These are phyloP conservation scores for Talaromyces liani DNA, from an alignment of 495 filamentous ascomycete species.

Conservation along the genomic window DNA sequence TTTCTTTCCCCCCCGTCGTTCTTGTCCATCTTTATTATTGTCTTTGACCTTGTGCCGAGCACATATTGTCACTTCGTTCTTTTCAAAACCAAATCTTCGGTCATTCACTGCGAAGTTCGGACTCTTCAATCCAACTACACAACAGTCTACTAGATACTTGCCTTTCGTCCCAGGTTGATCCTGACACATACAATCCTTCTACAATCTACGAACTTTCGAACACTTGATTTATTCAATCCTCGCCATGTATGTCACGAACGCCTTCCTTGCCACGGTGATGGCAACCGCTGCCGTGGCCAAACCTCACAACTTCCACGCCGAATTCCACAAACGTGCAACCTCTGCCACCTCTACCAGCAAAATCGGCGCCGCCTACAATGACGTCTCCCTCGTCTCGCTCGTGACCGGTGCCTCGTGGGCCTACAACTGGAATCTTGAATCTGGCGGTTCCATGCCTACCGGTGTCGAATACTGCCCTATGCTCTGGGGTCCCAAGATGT, in stretches of 20 bases:
- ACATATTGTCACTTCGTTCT: neutral
- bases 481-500: slow-evolving; percentile 56
- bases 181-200: neutral
- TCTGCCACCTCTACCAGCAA: slow-evolving; percentile 18
- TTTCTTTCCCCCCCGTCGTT: neutral
- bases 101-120: slow-evolving; percentile 5
- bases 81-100: slow-evolving; percentile 1
- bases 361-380: slow-evolving; percentile 79
- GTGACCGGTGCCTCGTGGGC: slow-evolving; percentile 45
- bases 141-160: neutral
- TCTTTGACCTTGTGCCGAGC: slow-evolving; percentile 3
- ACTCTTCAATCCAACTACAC: neutral
- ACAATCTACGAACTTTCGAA: neutral
- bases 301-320: slow-evolving; percentile 16
- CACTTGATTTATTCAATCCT: neutral
- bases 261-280: slow-evolving; percentile 28
- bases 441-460: slow-evolving; percentile 27
- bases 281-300: slow-evolving; percentile 29
- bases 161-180: slow-evolving; percentile 3
- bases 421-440: slow-evolving; percentile 71
- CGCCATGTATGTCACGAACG: slow-evolving; percentile 22
- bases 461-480: slow-evolving; percentile 64
- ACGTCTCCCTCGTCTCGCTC: slow-evolving; percentile 44
- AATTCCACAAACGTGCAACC: slow-evolving; percentile 13
- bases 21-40: neutral